phyloP scores from a whole-genome alignment of 2,329 filamentous ascomycete genomes.

The Coniochaeta hoffmannii region DNA sequence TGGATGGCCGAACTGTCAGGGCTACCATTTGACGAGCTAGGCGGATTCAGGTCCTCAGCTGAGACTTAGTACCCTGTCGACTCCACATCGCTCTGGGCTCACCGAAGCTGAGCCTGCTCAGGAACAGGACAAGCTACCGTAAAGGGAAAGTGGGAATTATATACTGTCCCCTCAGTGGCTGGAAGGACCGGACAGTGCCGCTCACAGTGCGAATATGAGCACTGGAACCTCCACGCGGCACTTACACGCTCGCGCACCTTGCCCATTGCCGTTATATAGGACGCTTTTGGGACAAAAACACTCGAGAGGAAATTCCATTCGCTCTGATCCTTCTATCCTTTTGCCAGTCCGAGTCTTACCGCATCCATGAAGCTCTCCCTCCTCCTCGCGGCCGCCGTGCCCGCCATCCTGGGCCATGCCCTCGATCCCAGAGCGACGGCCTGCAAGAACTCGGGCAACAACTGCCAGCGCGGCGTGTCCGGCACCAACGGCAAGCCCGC shows the following conservation, averaged over 20 bases:
- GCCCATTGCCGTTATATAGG: background rate
- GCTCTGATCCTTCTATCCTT: background rate
- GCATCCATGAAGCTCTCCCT: conserved; percentile 8
- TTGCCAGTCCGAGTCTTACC: background rate
- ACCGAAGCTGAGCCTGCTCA: too few relatives aligned
- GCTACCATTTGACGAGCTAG: too few relatives aligned
- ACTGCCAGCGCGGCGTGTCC: conserved; percentile 5
- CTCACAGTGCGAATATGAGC: background rate
- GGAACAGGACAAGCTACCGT: too few relatives aligned
- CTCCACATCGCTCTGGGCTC: too few relatives aligned
- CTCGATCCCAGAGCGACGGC: conserved; percentile 9
- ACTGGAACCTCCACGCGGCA: background rate
- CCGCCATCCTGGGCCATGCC: conserved; percentile 9
- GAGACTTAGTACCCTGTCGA: background rate
- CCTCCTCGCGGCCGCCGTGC: conserved; percentile 14
- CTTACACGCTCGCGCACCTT: background rate
- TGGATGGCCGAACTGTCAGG: background rate
- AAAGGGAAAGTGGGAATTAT: background rate
- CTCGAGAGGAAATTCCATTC: too few relatives aligned
- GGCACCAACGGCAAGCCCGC: conserved; percentile 2
- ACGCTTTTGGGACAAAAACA: too few relatives aligned
- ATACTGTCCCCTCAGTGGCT: background rate
- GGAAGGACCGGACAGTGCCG: background rate
- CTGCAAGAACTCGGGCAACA: conserved; percentile 4
- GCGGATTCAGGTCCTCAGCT: background rate